These are phyloP conservation scores for Psilocybe subaeruginosa DNA, from an alignment of 768 basidiomycete species.

Conservation along the genomic window DNA sequence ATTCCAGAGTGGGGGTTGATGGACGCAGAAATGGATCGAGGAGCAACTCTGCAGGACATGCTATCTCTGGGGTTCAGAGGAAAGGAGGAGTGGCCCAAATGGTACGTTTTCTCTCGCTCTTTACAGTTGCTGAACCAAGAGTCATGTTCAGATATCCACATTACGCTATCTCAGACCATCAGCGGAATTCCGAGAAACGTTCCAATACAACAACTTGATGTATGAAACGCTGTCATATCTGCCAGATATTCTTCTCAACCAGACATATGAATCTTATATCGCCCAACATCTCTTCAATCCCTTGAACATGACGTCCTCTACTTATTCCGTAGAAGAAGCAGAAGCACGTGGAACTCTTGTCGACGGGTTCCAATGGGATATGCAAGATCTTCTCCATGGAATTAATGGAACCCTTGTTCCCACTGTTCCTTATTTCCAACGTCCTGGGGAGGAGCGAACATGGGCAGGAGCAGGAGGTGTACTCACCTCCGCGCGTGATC, in stretches of 20 bases:
- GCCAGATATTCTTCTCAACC: slow-evolving; percentile 38
- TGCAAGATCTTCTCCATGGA: slow-evolving; percentile 32
- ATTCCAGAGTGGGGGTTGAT: slow-evolving; percentile 42
- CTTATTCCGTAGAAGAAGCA: slow-evolving; percentile 41
- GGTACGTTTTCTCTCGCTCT: slow-evolving; percentile 24
- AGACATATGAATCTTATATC: slow-evolving; percentile 43
- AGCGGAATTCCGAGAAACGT: slow-evolving; percentile 41
- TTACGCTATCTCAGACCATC: slow-evolving; percentile 42
- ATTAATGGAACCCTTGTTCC: slow-evolving; percentile 35
- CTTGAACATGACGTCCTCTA: slow-evolving; percentile 41
- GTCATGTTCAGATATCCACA: slow-evolving; percentile 34
- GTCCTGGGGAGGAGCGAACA: slow-evolving; percentile 39
- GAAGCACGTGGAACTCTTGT: slow-evolving; percentile 34
- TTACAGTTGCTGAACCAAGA: neutral
- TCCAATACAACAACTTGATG: slow-evolving; percentile 52
- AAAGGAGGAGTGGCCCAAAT: slow-evolving; percentile 36
- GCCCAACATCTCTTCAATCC: slow-evolving; percentile 39
- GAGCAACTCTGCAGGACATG: slow-evolving; percentile 42
- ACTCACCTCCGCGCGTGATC: slow-evolving; percentile 40
- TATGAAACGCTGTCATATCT: slow-evolving; percentile 44
- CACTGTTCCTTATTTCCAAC: slow-evolving; percentile 41
- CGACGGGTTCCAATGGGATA: slow-evolving; percentile 37
- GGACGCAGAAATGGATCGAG: slow-evolving; percentile 36
- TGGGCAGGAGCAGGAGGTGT: slow-evolving; percentile 48
- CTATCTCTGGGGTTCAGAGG: slow-evolving; percentile 34